Percentiles rank a stretch among this genome's conserved stretches.
Conservation (phyloP, 768 basidiomycete genomes). For the Postia placenta region DNA sequence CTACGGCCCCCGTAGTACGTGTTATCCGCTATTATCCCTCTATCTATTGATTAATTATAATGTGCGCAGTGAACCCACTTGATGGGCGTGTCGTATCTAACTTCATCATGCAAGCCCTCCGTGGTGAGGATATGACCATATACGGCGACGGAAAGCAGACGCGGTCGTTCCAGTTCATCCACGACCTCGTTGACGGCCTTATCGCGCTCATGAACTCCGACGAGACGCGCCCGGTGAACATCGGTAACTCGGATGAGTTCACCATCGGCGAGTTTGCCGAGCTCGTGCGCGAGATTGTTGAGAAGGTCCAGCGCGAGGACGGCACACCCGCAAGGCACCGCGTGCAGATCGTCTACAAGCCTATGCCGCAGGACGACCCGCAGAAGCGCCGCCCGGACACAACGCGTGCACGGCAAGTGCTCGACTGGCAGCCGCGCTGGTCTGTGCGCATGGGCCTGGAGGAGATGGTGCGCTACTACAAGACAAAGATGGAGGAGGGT, state of each 20-base stretch:
- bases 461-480: slow-evolving; percentile 94
- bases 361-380: slow-evolving; percentile 89
- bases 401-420: slow-evolving; percentile 73
- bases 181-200: slow-evolving; percentile 92
- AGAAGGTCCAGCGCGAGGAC: slow-evolving; percentile 86
- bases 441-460: slow-evolving; percentile 88
- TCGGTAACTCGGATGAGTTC: slow-evolving; percentile 94
- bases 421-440: slow-evolving; percentile 93
- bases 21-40: slow-evolving; percentile 5
- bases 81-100: slow-evolving; percentile 99
- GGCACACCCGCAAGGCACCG: slow-evolving; percentile 44
- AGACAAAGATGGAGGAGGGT: slow-evolving; percentile 82
- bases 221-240: slow-evolving; percentile 92
- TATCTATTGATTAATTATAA: slow-evolving; percentile 1
- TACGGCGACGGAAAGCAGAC: slow-evolving; percentile 93
- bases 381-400: slow-evolving; percentile 93
- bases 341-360: slow-evolving; percentile 68
- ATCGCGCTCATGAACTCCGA: slow-evolving; percentile 93
- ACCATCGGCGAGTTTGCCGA: slow-evolving; percentile 93
- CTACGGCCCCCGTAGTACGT: slow-evolving; percentile 75
- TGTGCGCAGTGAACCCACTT: slow-evolving; percentile 76
- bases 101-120: slow-evolving; percentile 96
- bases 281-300: slow-evolving; percentile 87
- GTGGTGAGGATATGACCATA: slow-evolving; percentile 94
- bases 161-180: slow-evolving; percentile 96